Base-by-base conservation (phyloP, 495 filamentous ascomycete genomes). In the Bathelium albidoporum region DNA sequence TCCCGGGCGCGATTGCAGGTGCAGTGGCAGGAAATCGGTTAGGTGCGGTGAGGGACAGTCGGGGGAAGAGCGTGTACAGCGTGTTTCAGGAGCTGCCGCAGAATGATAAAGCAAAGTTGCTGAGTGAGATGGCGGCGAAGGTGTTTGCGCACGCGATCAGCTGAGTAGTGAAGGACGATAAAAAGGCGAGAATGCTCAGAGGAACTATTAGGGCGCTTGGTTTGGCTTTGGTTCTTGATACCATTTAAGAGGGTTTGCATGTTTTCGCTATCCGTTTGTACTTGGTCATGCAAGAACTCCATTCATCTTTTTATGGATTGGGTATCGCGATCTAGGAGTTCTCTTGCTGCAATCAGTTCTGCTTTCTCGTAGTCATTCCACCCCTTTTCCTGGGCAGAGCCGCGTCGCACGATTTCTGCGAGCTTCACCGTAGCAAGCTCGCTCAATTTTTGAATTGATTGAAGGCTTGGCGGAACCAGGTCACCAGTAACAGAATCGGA, bases 11-110 rank as follows among this genome's bases (percentile, higher is more conserved):
- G 62, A 65, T 97, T 24, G 95, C 93, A 18, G 94, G 94, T 2
- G 91, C 90, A 0, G 91, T 96, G 24, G 94, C 93, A 2, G 94
- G 94, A 36, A 97, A 96, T 72, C 77, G 91, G 59, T 72, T 98
- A 9, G 94, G 94, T 14, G 89, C 89, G 3, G 82, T 98, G 2
- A 79, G 94, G 45, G 94, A 98, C 78, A 83, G 87, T 18, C 88
- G 85, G 75, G 93, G 93, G 11, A 96, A 97, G 85, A 94, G 89
- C 76, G 95, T 98, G 24, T 97, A 95, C 77, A 82, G 84, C 49
- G 94, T 96, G 28, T 97, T 93, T 66, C 69, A 82, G 70, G 89
- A 95, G 64, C 74, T 97, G 69, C 91, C 91, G 64, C 86, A 88
- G 73, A 77, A 75, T 32, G 91, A 96, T 70, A 87, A 88, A 68